A percentile compares a stretch with the other conserved stretches of the same genome.
Evolutionary conservation across 2,329 filamentous ascomycete species (phyloP).

Genomic region (Daldinia sp.): DNA sequence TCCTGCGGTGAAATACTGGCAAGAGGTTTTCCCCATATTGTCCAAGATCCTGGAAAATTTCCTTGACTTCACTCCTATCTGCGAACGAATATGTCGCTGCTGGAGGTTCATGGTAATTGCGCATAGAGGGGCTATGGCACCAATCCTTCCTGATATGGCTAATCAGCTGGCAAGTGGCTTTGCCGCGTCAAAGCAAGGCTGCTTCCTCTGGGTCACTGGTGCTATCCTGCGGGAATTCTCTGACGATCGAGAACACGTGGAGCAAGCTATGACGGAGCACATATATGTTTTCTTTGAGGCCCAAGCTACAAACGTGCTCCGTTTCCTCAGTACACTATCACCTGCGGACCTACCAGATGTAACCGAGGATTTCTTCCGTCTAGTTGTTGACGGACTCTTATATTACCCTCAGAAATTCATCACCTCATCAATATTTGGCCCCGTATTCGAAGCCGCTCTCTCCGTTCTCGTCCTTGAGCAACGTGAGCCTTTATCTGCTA

Average conservation of each 20-base stretch:
- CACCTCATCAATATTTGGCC: slow-evolving; percentile 79
- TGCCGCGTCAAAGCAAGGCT: slow-evolving; percentile 86
- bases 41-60: slow-evolving; percentile 90
- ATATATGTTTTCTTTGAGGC: slow-evolving; percentile 97
- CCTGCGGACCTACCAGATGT: slow-evolving; percentile 80
- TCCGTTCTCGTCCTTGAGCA: slow-evolving; percentile 91
- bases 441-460: slow-evolving; percentile 88
- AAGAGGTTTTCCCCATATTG: slow-evolving; percentile 90
- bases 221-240: slow-evolving; percentile 96
- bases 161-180: slow-evolving; percentile 91
- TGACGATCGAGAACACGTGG: slow-evolving; percentile 86
- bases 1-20: slow-evolving; percentile 94
- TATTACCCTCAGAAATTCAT: slow-evolving; percentile 92
- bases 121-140: slow-evolving; percentile 89
- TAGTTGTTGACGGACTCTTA: slow-evolving; percentile 89
- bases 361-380: slow-evolving; percentile 96
- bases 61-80: slow-evolving; percentile 85
- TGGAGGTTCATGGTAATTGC: slow-evolving; percentile 98
- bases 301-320: slow-evolving; percentile 89
- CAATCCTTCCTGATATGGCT: slow-evolving; percentile 85
- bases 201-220: slow-evolving; percentile 98
- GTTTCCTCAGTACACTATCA: slow-evolving; percentile 87
- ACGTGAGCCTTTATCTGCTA: slow-evolving; percentile 89
- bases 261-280: slow-evolving; percentile 82
- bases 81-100: slow-evolving; percentile 92